Evolutionary conservation across 805 yeast species (phyloP), one percentile per base, ranked within the genome.

Genomic region (Alloascoidea hylecoeti): DNA sequence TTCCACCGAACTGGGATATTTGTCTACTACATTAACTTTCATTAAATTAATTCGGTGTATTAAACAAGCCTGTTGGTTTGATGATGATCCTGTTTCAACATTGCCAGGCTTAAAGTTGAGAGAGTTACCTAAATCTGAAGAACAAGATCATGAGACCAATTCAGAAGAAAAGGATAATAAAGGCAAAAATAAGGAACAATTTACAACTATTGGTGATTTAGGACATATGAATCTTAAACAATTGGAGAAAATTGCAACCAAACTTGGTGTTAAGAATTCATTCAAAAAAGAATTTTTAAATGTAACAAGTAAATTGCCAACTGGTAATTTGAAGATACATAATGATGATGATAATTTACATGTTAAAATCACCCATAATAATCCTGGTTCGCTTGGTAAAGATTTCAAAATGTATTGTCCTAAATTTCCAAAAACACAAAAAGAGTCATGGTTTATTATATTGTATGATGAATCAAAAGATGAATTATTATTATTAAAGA

Each of bases 401-500:
- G 86, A 78, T 35, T 81, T 75, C 61, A 72, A 71, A 45, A 70
- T 84, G 38, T 74, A 77, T 49, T 66, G 88, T 41, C 89, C 94
- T 2, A 72, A 71, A 47, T 92, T 83, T 60, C 94, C 95, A 35
- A 89, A 92, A 56, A 64, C 76, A 2, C 98, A 92, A 57, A 78
- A 85, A 49, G 97, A 92, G 53, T 75, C 94, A 0, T 92, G 98
- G 97, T 84, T 89, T 54, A 69, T 77, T 5, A 70, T 89, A 36
- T 46, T 77, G 5, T 60, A 70, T 42, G 73, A 75, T 43, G 57
- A 58, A 17, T 56, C 60, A 4, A 61, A 56, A 2, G 68, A 68
- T 35, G 82, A 77, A 48, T 52, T 89, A 17, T 56, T 69, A 30
- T 64, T 78, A 33, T 60, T 89, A 35, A 84, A 83, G 50, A 72